Conservation (phyloP, 352 stramenopile species). For the Globisporangium paroecandrum region DNA sequence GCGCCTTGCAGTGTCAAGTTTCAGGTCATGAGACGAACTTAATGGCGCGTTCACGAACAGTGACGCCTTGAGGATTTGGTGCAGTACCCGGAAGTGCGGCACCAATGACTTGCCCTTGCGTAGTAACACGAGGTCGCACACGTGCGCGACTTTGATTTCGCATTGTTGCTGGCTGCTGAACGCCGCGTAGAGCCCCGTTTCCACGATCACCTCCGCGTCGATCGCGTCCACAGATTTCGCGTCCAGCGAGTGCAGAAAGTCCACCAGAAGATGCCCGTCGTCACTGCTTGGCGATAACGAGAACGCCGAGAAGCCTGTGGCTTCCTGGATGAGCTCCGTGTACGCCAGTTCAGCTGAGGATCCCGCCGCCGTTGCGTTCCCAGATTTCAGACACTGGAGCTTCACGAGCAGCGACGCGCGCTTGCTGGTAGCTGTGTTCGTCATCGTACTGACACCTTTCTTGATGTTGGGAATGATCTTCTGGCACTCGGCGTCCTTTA, state of each 20-base stretch:
- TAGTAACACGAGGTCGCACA: conserved; percentile 48
- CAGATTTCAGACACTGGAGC: conserved; percentile 63
- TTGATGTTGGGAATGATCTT: conserved; percentile 67
- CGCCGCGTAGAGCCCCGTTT: conserved; percentile 49
- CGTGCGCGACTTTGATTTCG: conserved; percentile 28
- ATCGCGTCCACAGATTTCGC: conserved; percentile 25
- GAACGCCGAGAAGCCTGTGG: conserved; percentile 41
- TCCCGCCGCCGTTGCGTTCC: conserved; percentile 24
- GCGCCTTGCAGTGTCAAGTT: conserved; percentile 20
- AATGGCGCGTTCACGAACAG: conserved; percentile 29
- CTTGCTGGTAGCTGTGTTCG: conserved; percentile 23
- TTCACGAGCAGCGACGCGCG: conserved; percentile 47
- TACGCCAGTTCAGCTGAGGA: conserved; percentile 36
- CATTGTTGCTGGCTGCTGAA: conserved; percentile 23
- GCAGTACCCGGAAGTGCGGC: conserved; percentile 41
- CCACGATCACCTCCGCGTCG: conserved; percentile 56
- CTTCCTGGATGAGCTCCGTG: conserved; percentile 63
- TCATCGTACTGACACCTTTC: conserved; percentile 27
- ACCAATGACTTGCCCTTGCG: conserved; percentile 52
- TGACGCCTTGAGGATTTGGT: conserved; percentile 54
- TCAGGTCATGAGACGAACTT: not conserved
- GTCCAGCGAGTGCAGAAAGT: conserved; percentile 33
- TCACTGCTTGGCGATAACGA: conserved; percentile 19
- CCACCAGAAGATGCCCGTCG: not conserved
- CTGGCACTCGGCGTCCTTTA: conserved; percentile 77